Conservation (phyloP, 2,329 filamentous ascomycete genomes). For the Curvularia lunata region DNA sequence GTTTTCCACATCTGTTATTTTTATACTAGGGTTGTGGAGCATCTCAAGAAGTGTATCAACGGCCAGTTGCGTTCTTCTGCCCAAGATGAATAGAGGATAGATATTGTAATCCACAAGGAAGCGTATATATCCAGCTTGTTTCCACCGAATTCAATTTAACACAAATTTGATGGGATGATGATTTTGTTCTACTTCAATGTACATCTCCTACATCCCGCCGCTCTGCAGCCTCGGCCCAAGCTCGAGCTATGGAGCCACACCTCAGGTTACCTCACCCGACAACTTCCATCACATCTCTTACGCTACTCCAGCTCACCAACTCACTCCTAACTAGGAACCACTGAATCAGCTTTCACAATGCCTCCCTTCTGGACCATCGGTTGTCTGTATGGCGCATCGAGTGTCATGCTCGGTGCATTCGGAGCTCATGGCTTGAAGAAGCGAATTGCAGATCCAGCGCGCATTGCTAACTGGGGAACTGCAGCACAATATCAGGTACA, state of each 20-base stretch:
- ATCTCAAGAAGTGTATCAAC: neutral
- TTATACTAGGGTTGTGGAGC: no score
- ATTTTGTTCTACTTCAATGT: neutral
- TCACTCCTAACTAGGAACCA: neutral
- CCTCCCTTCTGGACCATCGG: neutral
- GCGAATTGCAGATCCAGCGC: neutral
- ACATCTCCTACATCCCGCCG: no score
- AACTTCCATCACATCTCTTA: neutral
- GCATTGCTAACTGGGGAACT: neutral
- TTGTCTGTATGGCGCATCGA: neutral
- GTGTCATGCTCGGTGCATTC: neutral
- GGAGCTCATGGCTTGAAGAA: neutral
- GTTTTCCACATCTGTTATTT: no score
- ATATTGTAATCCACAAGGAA: no score
- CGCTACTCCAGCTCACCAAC: neutral
- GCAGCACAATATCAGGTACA: neutral
- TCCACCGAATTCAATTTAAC: neutral
- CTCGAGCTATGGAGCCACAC: neutral
- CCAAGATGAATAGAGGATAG: neutral
- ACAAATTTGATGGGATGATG: neutral
- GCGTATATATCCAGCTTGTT: no score
- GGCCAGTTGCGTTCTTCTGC: no score
- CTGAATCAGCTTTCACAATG: neutral
- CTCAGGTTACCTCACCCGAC: neutral
- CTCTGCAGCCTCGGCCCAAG: neutral